Evolutionary conservation across 495 filamentous ascomycete species (phyloP).

Genomic region (Glonium stellatum): DNA sequence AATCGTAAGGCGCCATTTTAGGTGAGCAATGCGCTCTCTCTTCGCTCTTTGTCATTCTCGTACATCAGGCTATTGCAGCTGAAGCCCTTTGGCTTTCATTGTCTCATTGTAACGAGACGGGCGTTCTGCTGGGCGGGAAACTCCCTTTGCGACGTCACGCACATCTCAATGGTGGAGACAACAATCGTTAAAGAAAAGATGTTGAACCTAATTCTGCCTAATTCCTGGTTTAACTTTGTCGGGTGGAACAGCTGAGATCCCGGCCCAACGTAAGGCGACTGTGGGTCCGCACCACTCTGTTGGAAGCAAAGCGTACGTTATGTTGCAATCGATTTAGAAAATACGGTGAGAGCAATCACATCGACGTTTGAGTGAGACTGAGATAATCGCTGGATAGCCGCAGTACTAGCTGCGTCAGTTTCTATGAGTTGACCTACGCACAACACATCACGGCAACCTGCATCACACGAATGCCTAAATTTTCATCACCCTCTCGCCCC

Average conservation of each 20-base stretch:
- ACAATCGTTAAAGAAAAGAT: not conserved
- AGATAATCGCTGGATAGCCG: not conserved
- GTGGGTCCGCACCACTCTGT: constrained; percentile 4
- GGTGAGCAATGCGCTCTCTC: not conserved
- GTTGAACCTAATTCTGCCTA: not conserved
- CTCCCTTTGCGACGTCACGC: not conserved
- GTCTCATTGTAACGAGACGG: not conserved
- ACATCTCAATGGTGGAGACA: not conserved
- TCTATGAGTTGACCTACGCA: constrained; percentile 11
- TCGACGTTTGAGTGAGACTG: not conserved
- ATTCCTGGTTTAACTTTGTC: not conserved
- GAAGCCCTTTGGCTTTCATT: not conserved
- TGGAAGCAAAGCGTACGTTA: not conserved
- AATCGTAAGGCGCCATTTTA: not conserved
- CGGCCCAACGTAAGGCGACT: constrained; percentile 8
- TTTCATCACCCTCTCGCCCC: constrained; percentile 55
- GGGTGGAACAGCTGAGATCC: constrained; percentile 2
- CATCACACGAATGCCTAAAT: not conserved
- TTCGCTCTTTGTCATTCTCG: not conserved
- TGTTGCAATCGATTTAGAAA: not conserved
- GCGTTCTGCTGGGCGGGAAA: not conserved
- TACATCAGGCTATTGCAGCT: not conserved
- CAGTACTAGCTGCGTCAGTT: constrained; percentile 4
- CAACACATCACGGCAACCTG: not conserved
- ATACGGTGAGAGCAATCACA: constrained; percentile 11